Evolutionary conservation across 441 rosid genomes (phyloP).

Genomic region (Raphanus hybrid): DNA sequence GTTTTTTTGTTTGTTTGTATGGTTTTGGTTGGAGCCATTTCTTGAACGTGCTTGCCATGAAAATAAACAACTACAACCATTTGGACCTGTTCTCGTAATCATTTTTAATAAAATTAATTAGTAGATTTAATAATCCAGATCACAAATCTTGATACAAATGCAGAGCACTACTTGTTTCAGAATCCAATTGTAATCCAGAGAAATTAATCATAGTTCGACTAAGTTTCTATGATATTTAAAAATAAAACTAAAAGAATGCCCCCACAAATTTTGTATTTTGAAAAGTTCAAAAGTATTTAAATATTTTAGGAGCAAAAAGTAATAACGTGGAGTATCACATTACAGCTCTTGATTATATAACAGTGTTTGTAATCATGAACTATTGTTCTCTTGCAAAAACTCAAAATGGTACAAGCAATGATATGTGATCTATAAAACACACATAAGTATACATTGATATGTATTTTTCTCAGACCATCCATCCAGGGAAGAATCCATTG

Average conservation of each 20-base stretch:
- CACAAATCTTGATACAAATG: slow-evolving; percentile 37
- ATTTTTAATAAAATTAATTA: not conserved
- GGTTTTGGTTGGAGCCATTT: slow-evolving; percentile 40
- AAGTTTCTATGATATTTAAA: not conserved
- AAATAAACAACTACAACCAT: not conserved
- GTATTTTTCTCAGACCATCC: slow-evolving; percentile 58
- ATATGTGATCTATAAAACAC: slow-evolving; percentile 32
- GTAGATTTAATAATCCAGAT: slow-evolving; percentile 18
- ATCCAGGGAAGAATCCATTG: slow-evolving; percentile 59
- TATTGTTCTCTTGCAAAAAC: slow-evolving; percentile 29
- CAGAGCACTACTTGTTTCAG: slow-evolving; percentile 44
- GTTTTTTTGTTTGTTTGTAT: slow-evolving; percentile 25
- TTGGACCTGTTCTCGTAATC: slow-evolving; percentile 32
- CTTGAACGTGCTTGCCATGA: slow-evolving; percentile 48
- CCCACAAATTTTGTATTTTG: not conserved
- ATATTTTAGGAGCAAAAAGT: slow-evolving; percentile 2
- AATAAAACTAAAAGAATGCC: not conserved
- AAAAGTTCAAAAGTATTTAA: not conserved
- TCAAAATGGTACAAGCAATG: slow-evolving; percentile 28
- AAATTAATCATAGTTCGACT: not conserved
- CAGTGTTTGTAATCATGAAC: slow-evolving; percentile 32
- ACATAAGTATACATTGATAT: slow-evolving; percentile 21
- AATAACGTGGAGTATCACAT: slow-evolving; percentile 1
- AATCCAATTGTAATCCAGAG: slow-evolving; percentile 25
- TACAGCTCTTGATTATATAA: slow-evolving; percentile 28